Conservation (phyloP, 257 asterid species). For the Lavandula angustifolia region DNA sequence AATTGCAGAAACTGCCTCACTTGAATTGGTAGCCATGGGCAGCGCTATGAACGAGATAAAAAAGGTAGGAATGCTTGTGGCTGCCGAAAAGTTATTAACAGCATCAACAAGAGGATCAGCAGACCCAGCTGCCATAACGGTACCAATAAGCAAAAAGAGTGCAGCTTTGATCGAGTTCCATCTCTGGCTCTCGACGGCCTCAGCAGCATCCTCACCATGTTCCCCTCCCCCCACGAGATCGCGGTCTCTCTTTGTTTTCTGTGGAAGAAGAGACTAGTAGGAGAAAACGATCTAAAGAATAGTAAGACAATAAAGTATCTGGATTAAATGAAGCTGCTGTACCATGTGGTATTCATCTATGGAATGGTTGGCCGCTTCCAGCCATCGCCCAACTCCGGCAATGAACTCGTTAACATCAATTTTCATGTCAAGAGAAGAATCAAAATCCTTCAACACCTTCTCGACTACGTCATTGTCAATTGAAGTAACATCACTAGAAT, state of each 20-base stretch:
- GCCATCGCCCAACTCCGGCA: constrained; percentile 71
- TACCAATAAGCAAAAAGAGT: constrained; percentile 73
- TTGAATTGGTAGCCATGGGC: constrained; percentile 95
- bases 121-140: constrained; percentile 80
- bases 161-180: constrained; percentile 64
- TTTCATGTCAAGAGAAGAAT: constrained; percentile 52
- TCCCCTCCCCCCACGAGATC: constrained; percentile 67
- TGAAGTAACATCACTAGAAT: constrained; percentile 54
- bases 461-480: constrained; percentile 58
- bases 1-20: constrained; percentile 93
- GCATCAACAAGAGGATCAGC: constrained; percentile 97
- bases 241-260: constrained; percentile 84
- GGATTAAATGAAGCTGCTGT: constrained; percentile 21
- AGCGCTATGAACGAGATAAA: constrained; percentile 87
- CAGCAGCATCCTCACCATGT: constrained; percentile 63
- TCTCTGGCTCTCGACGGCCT: constrained; percentile 53
- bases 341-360: constrained; percentile 70
- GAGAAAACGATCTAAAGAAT: constrained; percentile 15
- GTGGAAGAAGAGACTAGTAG: constrained; percentile 23
- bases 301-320: constrained; percentile 2
- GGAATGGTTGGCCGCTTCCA: constrained; percentile 54
- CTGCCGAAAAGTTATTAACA: constrained; percentile 80
- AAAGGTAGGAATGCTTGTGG: constrained; percentile 84
- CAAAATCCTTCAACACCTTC: constrained; percentile 77
- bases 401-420: constrained; percentile 56